phyloP scores from a whole-genome alignment of 441 rosid genomes.

The Aleurites moluccanus region DNA sequence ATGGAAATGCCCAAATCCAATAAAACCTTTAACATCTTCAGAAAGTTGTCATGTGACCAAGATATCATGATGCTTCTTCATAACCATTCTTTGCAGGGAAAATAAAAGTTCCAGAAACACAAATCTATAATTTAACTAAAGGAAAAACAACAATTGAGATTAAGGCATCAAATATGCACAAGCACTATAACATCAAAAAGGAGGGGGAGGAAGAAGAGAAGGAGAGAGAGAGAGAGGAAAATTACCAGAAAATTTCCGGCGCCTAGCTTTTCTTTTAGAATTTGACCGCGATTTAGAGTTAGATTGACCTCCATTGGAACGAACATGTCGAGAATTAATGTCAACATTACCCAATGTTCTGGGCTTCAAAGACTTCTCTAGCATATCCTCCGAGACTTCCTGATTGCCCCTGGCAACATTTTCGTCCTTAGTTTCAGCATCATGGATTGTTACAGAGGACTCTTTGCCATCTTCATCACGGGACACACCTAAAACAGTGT shows the following conservation, averaged over 20 bases:
- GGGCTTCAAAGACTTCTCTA: slow-evolving; percentile 35
- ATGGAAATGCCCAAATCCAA: not conserved
- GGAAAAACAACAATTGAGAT: not conserved
- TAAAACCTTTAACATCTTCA: not conserved
- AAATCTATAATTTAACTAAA: not conserved
- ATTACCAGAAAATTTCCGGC: slow-evolving; percentile 58
- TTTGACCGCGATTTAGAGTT: slow-evolving; percentile 44
- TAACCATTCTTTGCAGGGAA: not conserved
- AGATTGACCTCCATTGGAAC: slow-evolving; percentile 37
- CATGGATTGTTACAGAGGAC: slow-evolving; percentile 25
- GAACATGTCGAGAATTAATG: slow-evolving; percentile 24
- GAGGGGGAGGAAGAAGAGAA: not conserved
- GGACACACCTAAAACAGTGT: slow-evolving; percentile 20
- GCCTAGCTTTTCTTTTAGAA: slow-evolving; percentile 58
- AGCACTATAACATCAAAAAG: not conserved
- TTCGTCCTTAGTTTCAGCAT: slow-evolving; percentile 31
- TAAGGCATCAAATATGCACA: slow-evolving; percentile 3
- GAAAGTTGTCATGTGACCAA: not conserved
- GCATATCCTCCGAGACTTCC: slow-evolving; percentile 32
- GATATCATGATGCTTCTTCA: not conserved
- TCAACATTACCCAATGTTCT: slow-evolving; percentile 23
- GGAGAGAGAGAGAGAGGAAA: slow-evolving; percentile 8
- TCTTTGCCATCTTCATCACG: slow-evolving; percentile 33
- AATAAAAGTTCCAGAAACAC: not conserved
- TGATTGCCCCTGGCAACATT: slow-evolving; percentile 37